Evolutionary conservation across 345 rosid genomes (phyloP).

Genomic region (Boechera retrofracta): DNA sequence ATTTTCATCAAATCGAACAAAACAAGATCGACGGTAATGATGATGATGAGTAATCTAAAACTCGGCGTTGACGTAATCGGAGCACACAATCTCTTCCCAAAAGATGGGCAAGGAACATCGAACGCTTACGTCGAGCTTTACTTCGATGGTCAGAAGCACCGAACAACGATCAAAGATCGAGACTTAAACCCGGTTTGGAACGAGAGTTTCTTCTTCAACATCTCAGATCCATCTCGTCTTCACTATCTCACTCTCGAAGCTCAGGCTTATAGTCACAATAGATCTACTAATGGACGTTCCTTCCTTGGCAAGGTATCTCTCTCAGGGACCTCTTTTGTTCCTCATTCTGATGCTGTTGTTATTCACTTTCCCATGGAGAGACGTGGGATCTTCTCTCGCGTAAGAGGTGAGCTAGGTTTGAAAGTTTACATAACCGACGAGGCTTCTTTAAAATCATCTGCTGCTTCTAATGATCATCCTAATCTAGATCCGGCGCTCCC

Average conservation of each 20-base stretch:
- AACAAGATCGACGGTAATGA: conserved; percentile 31
- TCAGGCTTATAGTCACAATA: conserved; percentile 62
- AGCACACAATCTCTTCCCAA: conserved; percentile 93
- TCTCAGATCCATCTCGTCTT: conserved; percentile 81
- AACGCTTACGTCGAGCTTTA: conserved; percentile 82
- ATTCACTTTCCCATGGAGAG: conserved; percentile 89
- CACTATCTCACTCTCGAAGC: conserved; percentile 80
- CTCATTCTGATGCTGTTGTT: conserved; percentile 84
- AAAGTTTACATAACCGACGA: conserved; percentile 83
- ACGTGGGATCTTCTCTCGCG: conserved; percentile 89
- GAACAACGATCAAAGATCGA: conserved; percentile 84
- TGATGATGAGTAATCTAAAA: conserved; percentile 81
- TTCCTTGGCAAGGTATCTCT: conserved; percentile 91
- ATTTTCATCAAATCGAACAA: conserved; percentile 19
- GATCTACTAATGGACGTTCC: conserved; percentile 67
- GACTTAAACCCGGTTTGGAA: conserved; percentile 96
- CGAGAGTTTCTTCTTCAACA: conserved; percentile 95
- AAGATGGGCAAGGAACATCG: conserved; percentile 92
- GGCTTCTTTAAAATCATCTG: conserved; percentile 68
- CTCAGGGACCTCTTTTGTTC: conserved; percentile 84
- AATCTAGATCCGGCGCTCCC: conserved; percentile 26
- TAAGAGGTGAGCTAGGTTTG: conserved; percentile 93
- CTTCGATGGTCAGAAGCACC: conserved; percentile 88
- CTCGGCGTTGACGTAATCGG: conserved; percentile 85
- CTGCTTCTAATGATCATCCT: conserved; percentile 47